Evolutionary conservation across 2,329 filamentous ascomycete species (phyloP), one percentile per base, ranked within the genome.

Genomic region (Alternaria infectoria): DNA sequence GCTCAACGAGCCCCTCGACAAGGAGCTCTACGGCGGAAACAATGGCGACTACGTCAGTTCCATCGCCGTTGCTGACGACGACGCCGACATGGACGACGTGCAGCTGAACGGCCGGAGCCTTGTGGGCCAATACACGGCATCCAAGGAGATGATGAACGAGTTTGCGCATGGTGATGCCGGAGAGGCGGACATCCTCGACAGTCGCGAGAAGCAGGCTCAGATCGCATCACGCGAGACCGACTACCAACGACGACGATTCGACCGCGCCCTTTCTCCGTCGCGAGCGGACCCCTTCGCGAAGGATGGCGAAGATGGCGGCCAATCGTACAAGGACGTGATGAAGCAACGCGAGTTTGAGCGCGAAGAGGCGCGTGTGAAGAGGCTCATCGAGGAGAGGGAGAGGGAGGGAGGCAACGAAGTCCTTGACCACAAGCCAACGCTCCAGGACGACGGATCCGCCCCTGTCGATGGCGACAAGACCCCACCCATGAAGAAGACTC

Each of bases 41-140:
- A 89, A 88, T 74, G 84, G 81, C 74, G 91, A 97, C 69, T 99
- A 98, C 80, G 91, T 96, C 78, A 92, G 89, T n/a, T 93, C 93
- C 44, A 92, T 98, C 72, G 91, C 94, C 43, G 89, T 90, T 59
- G 89, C 88, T 72, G 91, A 91, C 76, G 91, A 90, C 58, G 92
- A 93, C 63, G 91, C 94, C 69, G 90, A 91, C 74, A 93, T 93
- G 88, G 87, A 87, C 54, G 92, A 90, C 79, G 89, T 83, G 60
- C 89, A 84, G n/a, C 79, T 83, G 49, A 84, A 79, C 72, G 89
- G 92, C 71, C 88, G 91, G 74, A 89, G 93, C 64, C 85, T 99
- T 64, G 91, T 97, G 32, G 95, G 94, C 67, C 96, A 98, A 81
- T 99, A 99, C 82, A 99, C 96, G 36, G 96, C 96, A 25, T 95